Evolutionary conservation across 768 basidiomycete species (phyloP).

Genomic region (Pleurotus ostreatus): DNA sequence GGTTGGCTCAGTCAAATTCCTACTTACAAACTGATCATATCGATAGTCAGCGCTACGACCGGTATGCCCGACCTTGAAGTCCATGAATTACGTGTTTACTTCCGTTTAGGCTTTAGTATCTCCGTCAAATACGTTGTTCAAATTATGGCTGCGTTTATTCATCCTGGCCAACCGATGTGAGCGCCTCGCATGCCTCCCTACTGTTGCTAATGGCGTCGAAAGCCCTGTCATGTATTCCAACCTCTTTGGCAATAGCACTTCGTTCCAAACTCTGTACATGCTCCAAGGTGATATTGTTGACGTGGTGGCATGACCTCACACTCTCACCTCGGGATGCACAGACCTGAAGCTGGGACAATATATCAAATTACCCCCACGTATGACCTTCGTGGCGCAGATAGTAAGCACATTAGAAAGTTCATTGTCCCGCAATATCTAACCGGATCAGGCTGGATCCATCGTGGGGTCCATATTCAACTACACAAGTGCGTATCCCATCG

Average conservation of each 20-base stretch:
- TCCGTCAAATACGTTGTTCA: slow-evolving; percentile 47
- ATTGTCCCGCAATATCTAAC: too few species aligned
- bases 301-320: too few species aligned
- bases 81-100: slow-evolving; percentile 1
- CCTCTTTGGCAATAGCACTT: slow-evolving; percentile 48
- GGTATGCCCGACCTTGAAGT: slow-evolving; percentile 7
- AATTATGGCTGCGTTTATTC: slow-evolving; percentile 46
- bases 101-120: slow-evolving; percentile 31
- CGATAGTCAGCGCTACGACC: slow-evolving; percentile 34
- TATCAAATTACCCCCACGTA: slow-evolving; percentile 46
- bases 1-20: slow-evolving; percentile 8
- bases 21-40: background rate
- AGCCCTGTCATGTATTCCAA: slow-evolving; percentile 55
- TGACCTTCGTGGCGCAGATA: slow-evolving; percentile 46
- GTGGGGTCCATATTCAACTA: slow-evolving; percentile 50
- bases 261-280: slow-evolving; percentile 49
- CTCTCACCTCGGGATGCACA: background rate
- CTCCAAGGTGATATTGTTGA: slow-evolving; percentile 33
- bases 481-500: slow-evolving; percentile 28
- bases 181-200: slow-evolving; percentile 2
- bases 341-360: slow-evolving; percentile 54
- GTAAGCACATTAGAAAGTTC: slow-evolving; percentile 10
- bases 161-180: slow-evolving; percentile 44
- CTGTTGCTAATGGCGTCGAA: slow-evolving; percentile 4
- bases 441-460: slow-evolving; percentile 35